These are phyloP conservation scores for Saccharomyces hybrid DNA, from an alignment of 1,139 yeast species.

Conservation along the genomic window DNA sequence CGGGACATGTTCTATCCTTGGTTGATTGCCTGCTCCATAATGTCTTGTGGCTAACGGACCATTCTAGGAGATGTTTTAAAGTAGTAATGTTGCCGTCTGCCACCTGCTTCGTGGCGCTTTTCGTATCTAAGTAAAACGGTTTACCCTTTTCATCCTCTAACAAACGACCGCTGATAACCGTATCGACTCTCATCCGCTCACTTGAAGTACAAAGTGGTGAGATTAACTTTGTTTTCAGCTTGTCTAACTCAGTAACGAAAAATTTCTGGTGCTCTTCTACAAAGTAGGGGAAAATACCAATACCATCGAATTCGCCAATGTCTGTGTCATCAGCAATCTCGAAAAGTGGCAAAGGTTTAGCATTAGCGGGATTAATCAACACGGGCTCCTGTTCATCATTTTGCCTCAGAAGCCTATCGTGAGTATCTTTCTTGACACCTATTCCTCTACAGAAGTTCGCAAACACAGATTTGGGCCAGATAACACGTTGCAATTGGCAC, in stretches of 20 bases:
- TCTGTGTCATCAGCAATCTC: slow-evolving; percentile 10
- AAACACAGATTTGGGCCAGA: slow-evolving; percentile 17
- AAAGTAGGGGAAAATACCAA: slow-evolving; percentile 21
- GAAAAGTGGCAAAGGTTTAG: slow-evolving; percentile 10
- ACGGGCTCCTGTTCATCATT: not conserved
- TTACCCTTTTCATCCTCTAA: not conserved
- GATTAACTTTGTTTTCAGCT: slow-evolving; percentile 11
- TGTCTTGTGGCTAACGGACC: slow-evolving; percentile 3
- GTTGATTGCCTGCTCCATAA: slow-evolving; percentile 11
- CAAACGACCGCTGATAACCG: not conserved
- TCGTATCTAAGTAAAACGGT: not conserved
- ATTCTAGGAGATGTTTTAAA: slow-evolving; percentile 6
- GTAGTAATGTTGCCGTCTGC: slow-evolving; percentile 2
- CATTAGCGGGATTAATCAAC: slow-evolving; percentile 12
- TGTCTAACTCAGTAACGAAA: slow-evolving; percentile 10
- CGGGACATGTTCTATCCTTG: slow-evolving; percentile 13
- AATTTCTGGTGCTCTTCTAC: slow-evolving; percentile 8
- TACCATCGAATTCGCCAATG: slow-evolving; percentile 10
- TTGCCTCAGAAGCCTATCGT: not conserved
- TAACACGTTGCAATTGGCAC: slow-evolving; percentile 4
- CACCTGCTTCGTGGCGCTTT: not conserved
- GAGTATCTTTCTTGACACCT: slow-evolving; percentile 9
- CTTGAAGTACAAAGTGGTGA: slow-evolving; percentile 6
- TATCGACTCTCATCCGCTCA: not conserved
- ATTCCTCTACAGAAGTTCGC: slow-evolving; percentile 19